Conservation (phyloP, 345 rosid genomes). For the Brassica carinata region DNA sequence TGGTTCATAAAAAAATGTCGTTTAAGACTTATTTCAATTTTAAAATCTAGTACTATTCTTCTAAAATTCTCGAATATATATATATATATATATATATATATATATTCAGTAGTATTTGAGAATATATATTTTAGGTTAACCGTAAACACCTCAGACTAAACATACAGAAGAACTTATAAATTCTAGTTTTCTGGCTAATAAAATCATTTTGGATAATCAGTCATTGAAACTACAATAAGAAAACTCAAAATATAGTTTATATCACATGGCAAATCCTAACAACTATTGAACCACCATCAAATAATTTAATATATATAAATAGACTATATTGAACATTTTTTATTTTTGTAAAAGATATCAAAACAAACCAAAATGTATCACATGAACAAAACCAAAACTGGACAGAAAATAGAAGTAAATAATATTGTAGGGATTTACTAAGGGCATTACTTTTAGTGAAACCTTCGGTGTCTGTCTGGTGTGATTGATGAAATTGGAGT, state of each 20-base stretch:
- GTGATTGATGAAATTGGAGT: no score
- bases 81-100: neutral
- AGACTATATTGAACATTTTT: neutral
- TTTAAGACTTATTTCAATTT: neutral
- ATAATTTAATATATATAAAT: neutral
- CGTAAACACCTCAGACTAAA: neutral
- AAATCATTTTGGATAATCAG: neutral
- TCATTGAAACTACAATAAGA: neutral
- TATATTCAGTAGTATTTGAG: neutral
- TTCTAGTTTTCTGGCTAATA: neutral
- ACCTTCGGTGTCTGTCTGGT: no score
- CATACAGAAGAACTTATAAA: neutral
- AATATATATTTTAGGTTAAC: neutral
- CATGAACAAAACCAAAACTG: conserved; percentile 5
- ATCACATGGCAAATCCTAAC: neutral
- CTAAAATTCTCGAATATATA: neutral
- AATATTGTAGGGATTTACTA: neutral
- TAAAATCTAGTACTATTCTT: neutral
- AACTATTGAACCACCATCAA: neutral
- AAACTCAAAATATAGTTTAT: neutral
- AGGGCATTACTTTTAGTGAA: neutral
- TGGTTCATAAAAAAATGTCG: neutral
- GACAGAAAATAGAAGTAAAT: neutral
- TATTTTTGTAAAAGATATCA: neutral
- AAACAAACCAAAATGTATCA: conserved; percentile 4